Conservation (phyloP, 495 filamentous ascomycete species). For the Thermochaetoides thermophila region DNA sequence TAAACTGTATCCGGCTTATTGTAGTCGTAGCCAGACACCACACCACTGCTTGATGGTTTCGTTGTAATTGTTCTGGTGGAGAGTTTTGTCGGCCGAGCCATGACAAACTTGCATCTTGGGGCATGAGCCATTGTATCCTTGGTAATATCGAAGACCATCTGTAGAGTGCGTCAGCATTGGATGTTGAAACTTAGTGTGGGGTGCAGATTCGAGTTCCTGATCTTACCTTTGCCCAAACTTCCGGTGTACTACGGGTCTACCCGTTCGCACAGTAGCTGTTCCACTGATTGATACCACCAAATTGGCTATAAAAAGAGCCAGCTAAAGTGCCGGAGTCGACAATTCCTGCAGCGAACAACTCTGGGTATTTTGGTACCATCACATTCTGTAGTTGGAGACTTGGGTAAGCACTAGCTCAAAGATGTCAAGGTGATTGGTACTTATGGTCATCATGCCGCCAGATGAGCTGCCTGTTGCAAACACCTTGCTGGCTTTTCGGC, state of each 20-base stretch:
- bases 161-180: neutral
- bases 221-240: slow-evolving; percentile 23
- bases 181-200: no score
- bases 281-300: slow-evolving; percentile 22
- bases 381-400: slow-evolving; percentile 13
- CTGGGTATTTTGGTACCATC: slow-evolving; percentile 24
- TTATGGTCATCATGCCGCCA: slow-evolving; percentile 36
- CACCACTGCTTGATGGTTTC: slow-evolving; percentile 40
- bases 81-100: slow-evolving; percentile 26
- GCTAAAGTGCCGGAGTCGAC: slow-evolving; percentile 24
- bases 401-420: no score
- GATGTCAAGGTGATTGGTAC: no score
- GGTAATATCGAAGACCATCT: slow-evolving; percentile 27
- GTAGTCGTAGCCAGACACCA: slow-evolving; percentile 25
- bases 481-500: slow-evolving; percentile 32
- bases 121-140: slow-evolving; percentile 27
- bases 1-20: slow-evolving; percentile 6
- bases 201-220: no score
- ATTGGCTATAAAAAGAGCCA: slow-evolving; percentile 23
- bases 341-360: slow-evolving; percentile 26
- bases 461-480: slow-evolving; percentile 39
- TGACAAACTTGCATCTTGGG: slow-evolving; percentile 40
- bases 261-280: slow-evolving; percentile 20
- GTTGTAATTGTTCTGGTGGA: slow-evolving; percentile 31
- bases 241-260: slow-evolving; percentile 19